Percentiles rank a stretch among this genome's conserved stretches.
Evolutionary conservation across 495 filamentous ascomycete species (phyloP).

Genomic region (Podospora tetraspora): DNA sequence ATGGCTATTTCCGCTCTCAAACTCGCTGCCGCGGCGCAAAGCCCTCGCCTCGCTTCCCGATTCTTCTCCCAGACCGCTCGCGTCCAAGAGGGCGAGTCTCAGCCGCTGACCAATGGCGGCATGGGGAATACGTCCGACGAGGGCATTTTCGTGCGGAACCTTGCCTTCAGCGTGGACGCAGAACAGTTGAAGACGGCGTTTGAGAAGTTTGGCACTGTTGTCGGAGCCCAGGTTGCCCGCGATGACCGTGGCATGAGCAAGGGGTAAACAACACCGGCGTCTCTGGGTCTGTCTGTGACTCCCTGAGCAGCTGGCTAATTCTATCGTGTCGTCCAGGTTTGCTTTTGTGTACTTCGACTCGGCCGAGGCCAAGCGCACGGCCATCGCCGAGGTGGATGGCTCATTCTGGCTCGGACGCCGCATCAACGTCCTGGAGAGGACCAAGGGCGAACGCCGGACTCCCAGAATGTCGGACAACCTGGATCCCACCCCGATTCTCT

Average conservation of each 20-base stretch:
- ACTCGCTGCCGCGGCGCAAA: background rate
- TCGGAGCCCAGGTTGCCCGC: slow-evolving; percentile 50
- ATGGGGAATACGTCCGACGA: background rate
- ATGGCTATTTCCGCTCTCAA: background rate
- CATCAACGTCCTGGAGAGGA: slow-evolving; percentile 29
- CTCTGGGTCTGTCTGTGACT: background rate
- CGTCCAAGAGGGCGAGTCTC: background rate
- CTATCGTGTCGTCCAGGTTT: slow-evolving; percentile 50
- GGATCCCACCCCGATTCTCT: slow-evolving; percentile 61
- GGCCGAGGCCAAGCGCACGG: slow-evolving; percentile 51
- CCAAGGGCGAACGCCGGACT: no score
- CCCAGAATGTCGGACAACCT: no score
- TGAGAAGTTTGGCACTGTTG: slow-evolving; percentile 58
- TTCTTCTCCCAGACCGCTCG: slow-evolving; percentile 15
- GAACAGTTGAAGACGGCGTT: slow-evolving; percentile 65
- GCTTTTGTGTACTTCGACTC: slow-evolving; percentile 67
- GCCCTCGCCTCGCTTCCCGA: background rate
- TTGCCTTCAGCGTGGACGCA: slow-evolving; percentile 76
- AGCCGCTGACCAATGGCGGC: background rate
- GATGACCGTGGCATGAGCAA: slow-evolving; percentile 77
- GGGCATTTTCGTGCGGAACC: slow-evolving; percentile 68
- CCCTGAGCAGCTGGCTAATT: slow-evolving; percentile 21
- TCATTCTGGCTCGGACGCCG: slow-evolving; percentile 77
- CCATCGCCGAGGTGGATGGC: slow-evolving; percentile 60
- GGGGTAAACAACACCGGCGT: slow-evolving; percentile 56